Evolutionary conservation across 169 alveolate species (phyloP).

Genomic region (Eimeria maxima): DNA sequence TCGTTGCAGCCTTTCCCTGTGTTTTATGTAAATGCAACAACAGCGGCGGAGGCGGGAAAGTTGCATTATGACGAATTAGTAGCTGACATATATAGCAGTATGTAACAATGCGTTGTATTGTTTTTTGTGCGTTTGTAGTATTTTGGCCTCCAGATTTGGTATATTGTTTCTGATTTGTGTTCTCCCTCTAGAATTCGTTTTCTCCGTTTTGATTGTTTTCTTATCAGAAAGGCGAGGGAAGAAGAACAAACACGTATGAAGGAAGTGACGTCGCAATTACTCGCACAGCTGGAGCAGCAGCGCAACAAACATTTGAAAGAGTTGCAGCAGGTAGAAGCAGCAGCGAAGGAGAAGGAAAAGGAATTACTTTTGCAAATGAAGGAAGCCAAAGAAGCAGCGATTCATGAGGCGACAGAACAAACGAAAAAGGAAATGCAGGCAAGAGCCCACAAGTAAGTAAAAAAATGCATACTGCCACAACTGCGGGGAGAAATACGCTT

Average conservation of each 20-base stretch:
- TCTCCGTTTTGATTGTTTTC: background rate
- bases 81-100: too few relatives aligned
- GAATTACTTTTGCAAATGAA: background rate
- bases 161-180: background rate
- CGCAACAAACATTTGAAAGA: background rate
- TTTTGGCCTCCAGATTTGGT: background rate
- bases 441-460: conserved; percentile 1
- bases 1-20: too few relatives aligned
- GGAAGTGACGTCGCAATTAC: conserved; percentile 2
- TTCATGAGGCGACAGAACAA: conserved; percentile 6
- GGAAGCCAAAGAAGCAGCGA: background rate
- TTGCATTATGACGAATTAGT: too few relatives aligned
- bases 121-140: too few relatives aligned
- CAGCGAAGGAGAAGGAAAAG: conserved; percentile 21
- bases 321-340: background rate
- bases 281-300: conserved; percentile 45
- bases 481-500: background rate
- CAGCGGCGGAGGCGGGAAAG: too few relatives aligned
- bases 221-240: conserved; percentile 39
- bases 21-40: too few relatives aligned
- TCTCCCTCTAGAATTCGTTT: background rate
- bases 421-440: conserved; percentile 15
- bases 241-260: conserved; percentile 34
- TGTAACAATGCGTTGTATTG: too few relatives aligned
- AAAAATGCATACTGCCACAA: background rate